phyloP scores from a whole-genome alignment of 106 monocot genomes.

The Iris macrosiphon region DNA sequence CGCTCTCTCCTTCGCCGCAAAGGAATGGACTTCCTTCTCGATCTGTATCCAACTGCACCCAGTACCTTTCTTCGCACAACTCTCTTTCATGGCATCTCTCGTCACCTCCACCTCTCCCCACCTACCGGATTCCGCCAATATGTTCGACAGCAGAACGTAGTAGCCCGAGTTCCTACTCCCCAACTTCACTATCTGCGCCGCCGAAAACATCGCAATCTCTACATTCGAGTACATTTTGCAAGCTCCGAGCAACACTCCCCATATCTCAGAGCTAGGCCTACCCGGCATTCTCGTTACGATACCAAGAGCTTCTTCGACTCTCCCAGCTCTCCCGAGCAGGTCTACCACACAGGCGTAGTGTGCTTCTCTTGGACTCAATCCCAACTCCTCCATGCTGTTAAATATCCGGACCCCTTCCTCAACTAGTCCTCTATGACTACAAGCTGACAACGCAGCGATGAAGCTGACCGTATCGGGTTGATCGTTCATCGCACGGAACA shows the following conservation, averaged over 20 bases:
- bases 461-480: conserved; percentile 64
- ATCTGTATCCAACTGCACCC: conserved; percentile 53
- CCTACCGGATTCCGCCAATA: conserved; percentile 38
- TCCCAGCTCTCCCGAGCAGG: conserved; percentile 44
- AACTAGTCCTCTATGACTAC: conserved; percentile 55
- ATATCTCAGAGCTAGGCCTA: conserved; percentile 22
- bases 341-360: conserved; percentile 59
- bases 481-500: conserved; percentile 23
- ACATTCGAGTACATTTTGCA: conserved; percentile 38
- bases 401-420: conserved; percentile 50
- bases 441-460: conserved; percentile 49
- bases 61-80: conserved; percentile 38
- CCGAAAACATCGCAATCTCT: conserved; percentile 35
- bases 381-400: conserved; percentile 26
- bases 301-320: conserved; percentile 34
- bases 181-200: conserved; percentile 19
- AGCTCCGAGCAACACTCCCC: conserved; percentile 57
- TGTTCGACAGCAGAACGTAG: conserved; percentile 50
- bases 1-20: conserved; percentile 39
- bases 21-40: conserved; percentile 18
- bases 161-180: conserved; percentile 37
- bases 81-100: conserved; percentile 47
- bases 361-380: conserved; percentile 25
- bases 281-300: conserved; percentile 31
- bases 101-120: conserved; percentile 56